Conservation (phyloP, 2,329 filamentous ascomycete species). For the Stylonectria norvegica region DNA sequence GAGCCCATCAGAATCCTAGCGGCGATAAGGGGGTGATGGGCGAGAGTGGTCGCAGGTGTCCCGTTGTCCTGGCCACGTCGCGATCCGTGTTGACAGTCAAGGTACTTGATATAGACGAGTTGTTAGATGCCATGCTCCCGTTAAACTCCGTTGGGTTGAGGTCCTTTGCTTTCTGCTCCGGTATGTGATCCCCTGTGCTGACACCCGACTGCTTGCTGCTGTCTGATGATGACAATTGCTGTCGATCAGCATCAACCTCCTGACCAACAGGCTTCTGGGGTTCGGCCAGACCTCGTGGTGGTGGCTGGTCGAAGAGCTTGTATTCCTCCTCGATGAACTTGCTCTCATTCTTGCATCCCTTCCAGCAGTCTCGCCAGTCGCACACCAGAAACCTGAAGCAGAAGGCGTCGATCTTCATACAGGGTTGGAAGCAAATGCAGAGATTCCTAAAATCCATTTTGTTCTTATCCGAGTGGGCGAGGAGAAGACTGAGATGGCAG, state of each 20-base stretch:
- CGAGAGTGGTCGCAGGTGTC: slow-evolving; percentile 55
- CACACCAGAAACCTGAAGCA: slow-evolving; percentile 94
- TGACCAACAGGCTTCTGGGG: slow-evolving; percentile 29
- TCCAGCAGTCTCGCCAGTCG: slow-evolving; percentile 96
- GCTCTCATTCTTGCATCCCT: slow-evolving; percentile 88
- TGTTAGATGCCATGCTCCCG: slow-evolving; percentile 42
- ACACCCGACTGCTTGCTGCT: slow-evolving; percentile 53
- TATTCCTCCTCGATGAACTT: slow-evolving; percentile 71
- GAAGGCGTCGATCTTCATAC: slow-evolving; percentile 92
- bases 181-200: slow-evolving; percentile 20
- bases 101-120: slow-evolving; percentile 43
- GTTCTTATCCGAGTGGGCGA: slow-evolving; percentile 91
- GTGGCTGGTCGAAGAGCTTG: slow-evolving; percentile 54
- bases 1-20: slow-evolving; percentile 47
- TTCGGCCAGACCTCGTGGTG: slow-evolving; percentile 48
- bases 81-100: slow-evolving; percentile 44
- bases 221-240: slow-evolving; percentile 56
- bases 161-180: slow-evolving; percentile 43
- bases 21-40: slow-evolving; percentile 66
- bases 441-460: slow-evolving; percentile 97
- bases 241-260: slow-evolving; percentile 22
- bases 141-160: slow-evolving; percentile 40
- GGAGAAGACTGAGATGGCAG: slow-evolving; percentile 86
- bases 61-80: slow-evolving; percentile 24
- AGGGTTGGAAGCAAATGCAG: slow-evolving; percentile 95